These are phyloP conservation scores for Yamagishiella unicocca DNA, from an alignment of 139 green algal genomes.

Conservation along the genomic window DNA sequence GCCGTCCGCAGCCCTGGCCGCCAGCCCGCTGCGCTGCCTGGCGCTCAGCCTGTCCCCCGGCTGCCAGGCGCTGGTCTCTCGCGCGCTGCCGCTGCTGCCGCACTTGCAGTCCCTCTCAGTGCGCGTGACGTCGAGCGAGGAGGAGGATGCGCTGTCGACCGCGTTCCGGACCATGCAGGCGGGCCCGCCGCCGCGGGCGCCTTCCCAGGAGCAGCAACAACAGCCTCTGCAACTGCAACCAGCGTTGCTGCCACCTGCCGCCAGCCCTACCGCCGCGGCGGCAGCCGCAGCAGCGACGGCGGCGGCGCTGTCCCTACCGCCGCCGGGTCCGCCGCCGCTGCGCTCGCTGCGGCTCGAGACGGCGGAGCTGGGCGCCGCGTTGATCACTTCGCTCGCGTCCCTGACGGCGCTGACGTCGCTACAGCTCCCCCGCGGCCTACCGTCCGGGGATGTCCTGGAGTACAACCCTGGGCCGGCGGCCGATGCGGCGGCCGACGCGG, in stretches of 20 bases:
- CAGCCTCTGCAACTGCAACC: not conserved
- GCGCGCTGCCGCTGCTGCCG: slow-evolving; percentile 19
- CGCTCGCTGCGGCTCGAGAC: slow-evolving; percentile 23
- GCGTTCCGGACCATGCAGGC: slow-evolving; percentile 5
- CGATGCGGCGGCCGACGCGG: not conserved
- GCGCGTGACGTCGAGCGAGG: slow-evolving; percentile 14
- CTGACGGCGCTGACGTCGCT: slow-evolving; percentile 16
- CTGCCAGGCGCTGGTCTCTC: not conserved
- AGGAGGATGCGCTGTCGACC: slow-evolving; percentile 9
- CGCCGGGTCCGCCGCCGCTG: not conserved
- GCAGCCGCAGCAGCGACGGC: not conserved
- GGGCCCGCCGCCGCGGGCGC: not conserved
- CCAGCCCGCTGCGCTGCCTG: slow-evolving; percentile 27
- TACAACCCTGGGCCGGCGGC: not conserved
- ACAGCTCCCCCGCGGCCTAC: slow-evolving; percentile 37
- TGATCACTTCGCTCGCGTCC: not conserved
- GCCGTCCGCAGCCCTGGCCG: not conserved
- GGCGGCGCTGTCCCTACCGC: not conserved
- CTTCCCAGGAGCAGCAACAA: not conserved
- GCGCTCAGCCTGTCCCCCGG: slow-evolving; percentile 21
- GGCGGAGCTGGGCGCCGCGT: slow-evolving; percentile 6
- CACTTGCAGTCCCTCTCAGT: slow-evolving; percentile 1
- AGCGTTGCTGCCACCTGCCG: not conserved
- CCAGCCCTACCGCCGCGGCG: not conserved
- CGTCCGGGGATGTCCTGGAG: not conserved